Percentiles rank a stretch among this genome's conserved stretches.
phyloP scores from a whole-genome alignment of 441 rosid genomes.

The Populus trichocarpa region DNA sequence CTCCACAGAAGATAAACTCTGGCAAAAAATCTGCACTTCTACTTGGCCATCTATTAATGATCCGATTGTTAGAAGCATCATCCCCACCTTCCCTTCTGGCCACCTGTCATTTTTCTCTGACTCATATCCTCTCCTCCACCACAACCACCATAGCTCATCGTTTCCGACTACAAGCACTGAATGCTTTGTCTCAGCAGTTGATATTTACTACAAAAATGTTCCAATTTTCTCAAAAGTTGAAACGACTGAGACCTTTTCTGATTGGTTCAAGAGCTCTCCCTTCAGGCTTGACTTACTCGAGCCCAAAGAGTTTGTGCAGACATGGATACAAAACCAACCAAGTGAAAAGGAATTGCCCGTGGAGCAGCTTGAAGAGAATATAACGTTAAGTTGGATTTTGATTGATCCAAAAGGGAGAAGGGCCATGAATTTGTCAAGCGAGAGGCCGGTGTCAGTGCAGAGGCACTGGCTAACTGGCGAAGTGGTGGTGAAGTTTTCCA shows the following conservation, averaged over 20 bases:
- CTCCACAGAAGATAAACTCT: slow-evolving; percentile 48
- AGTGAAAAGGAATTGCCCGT: slow-evolving; percentile 31
- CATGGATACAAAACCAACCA: slow-evolving; percentile 16
- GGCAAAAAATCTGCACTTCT: slow-evolving; percentile 49
- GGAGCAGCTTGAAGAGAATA: slow-evolving; percentile 38
- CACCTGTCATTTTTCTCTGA: slow-evolving; percentile 77
- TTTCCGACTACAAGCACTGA: background rate
- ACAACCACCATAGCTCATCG: slow-evolving; percentile 8
- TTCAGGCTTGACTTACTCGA: slow-evolving; percentile 66
- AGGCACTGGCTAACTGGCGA: slow-evolving; percentile 75
- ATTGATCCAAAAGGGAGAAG: slow-evolving; percentile 55
- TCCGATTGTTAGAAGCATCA: slow-evolving; percentile 29
- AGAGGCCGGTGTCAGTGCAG: slow-evolving; percentile 48
- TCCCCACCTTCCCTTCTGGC: slow-evolving; percentile 53
- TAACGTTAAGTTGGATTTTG: slow-evolving; percentile 61
- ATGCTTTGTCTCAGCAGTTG: slow-evolving; percentile 66
- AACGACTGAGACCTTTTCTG: slow-evolving; percentile 36
- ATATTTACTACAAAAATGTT: slow-evolving; percentile 40
- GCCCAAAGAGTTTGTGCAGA: slow-evolving; percentile 39
- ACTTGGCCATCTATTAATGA: slow-evolving; percentile 64
- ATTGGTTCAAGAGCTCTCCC: slow-evolving; percentile 61
- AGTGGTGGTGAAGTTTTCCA: slow-evolving; percentile 45
- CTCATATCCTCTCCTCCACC: slow-evolving; percentile 47
- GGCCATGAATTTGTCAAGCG: slow-evolving; percentile 54
- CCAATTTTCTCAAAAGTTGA: slow-evolving; percentile 47